A percentile compares a stretch with the other conserved stretches of the same genome.
Evolutionary conservation across 495 filamentous ascomycete genomes (phyloP).

Genomic region (Staphylotrichum tortipilum): DNA sequence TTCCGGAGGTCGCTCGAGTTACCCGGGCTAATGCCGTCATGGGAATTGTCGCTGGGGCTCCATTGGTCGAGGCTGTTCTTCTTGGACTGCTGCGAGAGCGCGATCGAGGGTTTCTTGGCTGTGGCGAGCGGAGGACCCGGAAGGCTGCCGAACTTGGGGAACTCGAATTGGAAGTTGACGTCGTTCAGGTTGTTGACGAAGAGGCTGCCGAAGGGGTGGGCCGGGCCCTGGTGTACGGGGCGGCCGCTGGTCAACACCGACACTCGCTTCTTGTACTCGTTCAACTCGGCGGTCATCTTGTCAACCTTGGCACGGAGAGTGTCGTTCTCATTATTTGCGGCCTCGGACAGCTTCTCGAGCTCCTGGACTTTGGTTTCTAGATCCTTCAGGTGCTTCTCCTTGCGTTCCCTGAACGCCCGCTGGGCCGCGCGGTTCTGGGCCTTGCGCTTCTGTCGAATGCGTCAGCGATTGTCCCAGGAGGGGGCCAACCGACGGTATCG

Average conservation of each 20-base stretch:
- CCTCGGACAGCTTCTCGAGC: constrained; percentile 77
- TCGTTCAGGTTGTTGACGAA: constrained; percentile 61
- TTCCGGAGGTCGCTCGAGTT: constrained; percentile 20
- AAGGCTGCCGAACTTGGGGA: constrained; percentile 77
- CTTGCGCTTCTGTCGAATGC: constrained; percentile 76
- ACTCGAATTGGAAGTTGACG: constrained; percentile 76
- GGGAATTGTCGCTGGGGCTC: constrained; percentile 26
- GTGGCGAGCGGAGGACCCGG: constrained; percentile 53
- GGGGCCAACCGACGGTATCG: neutral
- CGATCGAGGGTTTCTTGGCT: constrained; percentile 17
- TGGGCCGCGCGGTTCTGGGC: constrained; percentile 97
- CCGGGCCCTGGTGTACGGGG: constrained; percentile 13
- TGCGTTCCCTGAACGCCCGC: constrained; percentile 92
- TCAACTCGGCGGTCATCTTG: constrained; percentile 73
- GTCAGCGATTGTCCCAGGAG: constrained; percentile 35
- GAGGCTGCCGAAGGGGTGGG: constrained; percentile 30
- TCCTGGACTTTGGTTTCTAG: constrained; percentile 90
- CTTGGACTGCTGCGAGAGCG: constrained; percentile 15
- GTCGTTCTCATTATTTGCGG: constrained; percentile 77
- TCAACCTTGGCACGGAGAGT: constrained; percentile 79
- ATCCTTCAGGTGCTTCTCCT: constrained; percentile 95
- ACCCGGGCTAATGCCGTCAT: constrained; percentile 19
- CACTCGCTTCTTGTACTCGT: constrained; percentile 81
- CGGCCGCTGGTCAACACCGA: constrained; percentile 44
- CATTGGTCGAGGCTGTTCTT: constrained; percentile 20